Percentiles rank a stretch among this genome's conserved stretches.
These are phyloP conservation scores for Lagenaria siceraria DNA, from an alignment of 306 rosid species.

Conservation along the genomic window DNA sequence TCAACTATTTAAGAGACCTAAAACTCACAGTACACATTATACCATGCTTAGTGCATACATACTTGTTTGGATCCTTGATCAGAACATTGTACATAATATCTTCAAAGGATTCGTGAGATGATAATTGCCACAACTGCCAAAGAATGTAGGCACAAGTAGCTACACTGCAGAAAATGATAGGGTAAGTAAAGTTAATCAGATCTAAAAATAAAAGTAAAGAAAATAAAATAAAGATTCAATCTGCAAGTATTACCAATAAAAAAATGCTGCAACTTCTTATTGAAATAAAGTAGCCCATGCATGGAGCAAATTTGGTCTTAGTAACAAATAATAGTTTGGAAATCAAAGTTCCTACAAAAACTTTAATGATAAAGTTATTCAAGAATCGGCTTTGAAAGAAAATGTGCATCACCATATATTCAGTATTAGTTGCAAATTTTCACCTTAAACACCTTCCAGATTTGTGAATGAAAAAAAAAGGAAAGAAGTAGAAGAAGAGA, in stretches of 20 bases:
- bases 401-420: neutral
- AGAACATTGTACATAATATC: conserved; percentile 57
- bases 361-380: neutral
- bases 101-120: conserved; percentile 50
- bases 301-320: neutral
- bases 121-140: conserved; percentile 54
- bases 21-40: neutral
- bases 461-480: neutral
- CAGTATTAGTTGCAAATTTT: neutral
- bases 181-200: neutral
- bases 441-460: neutral
- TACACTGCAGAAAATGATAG: conserved; percentile 31
- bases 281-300: neutral
- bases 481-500: neutral
- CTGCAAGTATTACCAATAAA: neutral
- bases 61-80: conserved; percentile 48
- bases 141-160: conserved; percentile 49
- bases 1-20: neutral
- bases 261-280: neutral
- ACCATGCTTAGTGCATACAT: conserved; percentile 16
- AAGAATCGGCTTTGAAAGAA: neutral
- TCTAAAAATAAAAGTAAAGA: neutral
- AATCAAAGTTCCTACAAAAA: neutral
- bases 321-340: neutral
- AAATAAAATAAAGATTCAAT: neutral